Base-by-base conservation (phyloP, 768 basidiomycete genomes). In the Ramaria sp. region DNA sequence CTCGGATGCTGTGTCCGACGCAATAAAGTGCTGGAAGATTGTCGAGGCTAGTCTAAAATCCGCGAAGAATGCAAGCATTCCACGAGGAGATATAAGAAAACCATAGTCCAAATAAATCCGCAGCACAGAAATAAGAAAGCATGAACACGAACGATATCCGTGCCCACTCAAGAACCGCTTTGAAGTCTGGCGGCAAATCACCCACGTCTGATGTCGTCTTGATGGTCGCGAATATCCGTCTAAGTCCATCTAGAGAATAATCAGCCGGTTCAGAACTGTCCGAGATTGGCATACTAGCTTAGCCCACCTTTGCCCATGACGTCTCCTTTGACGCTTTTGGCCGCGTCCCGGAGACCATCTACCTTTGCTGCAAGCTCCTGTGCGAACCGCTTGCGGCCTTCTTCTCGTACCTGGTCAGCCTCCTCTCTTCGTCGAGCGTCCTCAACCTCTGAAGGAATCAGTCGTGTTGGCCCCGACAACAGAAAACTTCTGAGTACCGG, bases 101-200 rank as follows among this genome's bases (percentile, higher is more conserved):
- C 39, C 55, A 44, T 34, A 45, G 13, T 61, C 24, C 58, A 34
- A 30, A 28, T 30, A 28, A 47, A 36, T 37, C 47, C 15, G 28
- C 25, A 16, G 34, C 16, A 25, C 48, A 52, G 43, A 16, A 52
- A 50, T 36, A 41, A 22, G 5, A 49, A n/a, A 24, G 42, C 3
- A 16, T 34, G 8, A 8, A 24, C 38, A 76, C 92, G 64, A 57
- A 95, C 92, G 95, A 95, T 64, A 97, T 96, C 52, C 94, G 74
- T 5, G 88, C 96, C 95, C 96, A 99, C 67, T 98, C 95, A 6
- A 95, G 65, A 44, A 97, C 91, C 38, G 92, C 88, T 59, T 80
- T 76, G 62, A 93, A 97, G 58, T 94, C 89, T 6, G 71, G 65
- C 5, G 96, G 95, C 42, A 99, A 69, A 62, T 82, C 78, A 55